A percentile compares a stretch with the other conserved stretches of the same genome.
Evolutionary conservation across 768 basidiomycete species (phyloP).

Genomic region (Phaeolepiota aurea): DNA sequence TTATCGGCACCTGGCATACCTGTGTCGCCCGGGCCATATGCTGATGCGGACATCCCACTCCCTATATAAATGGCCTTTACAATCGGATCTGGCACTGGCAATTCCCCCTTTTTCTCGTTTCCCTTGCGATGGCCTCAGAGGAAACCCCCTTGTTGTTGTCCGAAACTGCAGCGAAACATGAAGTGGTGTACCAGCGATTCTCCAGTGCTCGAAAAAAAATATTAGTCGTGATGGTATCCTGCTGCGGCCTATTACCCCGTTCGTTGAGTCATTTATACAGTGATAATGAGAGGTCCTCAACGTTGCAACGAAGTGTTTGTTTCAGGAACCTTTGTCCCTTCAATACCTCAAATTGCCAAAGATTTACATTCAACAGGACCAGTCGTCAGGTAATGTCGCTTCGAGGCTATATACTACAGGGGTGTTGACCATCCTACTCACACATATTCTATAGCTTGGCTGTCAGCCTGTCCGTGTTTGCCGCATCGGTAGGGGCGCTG

Average conservation of each 20-base stretch:
- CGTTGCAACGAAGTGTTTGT: constrained; percentile 57
- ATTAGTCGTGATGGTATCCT: constrained; percentile 51
- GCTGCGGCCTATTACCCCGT: constrained; percentile 60
- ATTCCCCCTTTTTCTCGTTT: no score
- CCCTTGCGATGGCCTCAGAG: constrained; percentile 19
- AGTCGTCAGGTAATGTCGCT: constrained; percentile 40
- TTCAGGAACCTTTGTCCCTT: constrained; percentile 61
- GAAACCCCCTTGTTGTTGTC: constrained; percentile 22
- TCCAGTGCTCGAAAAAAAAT: constrained; percentile 33
- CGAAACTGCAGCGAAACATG: constrained; percentile 11
- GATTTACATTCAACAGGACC: constrained; percentile 52
- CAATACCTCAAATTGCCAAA: constrained; percentile 62
- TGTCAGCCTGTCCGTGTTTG: constrained; percentile 2
- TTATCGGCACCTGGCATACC: no score
- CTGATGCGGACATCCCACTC: no score
- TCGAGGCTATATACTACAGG: not conserved
- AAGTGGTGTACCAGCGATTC: constrained; percentile 47
- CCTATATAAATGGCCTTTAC: no score
- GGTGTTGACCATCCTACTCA: not conserved
- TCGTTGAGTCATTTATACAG: constrained; percentile 4
- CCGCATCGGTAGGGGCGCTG: not conserved
- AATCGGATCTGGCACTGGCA: no score
- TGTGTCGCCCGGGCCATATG: no score
- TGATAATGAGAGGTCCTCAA: not conserved
- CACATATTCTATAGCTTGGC: constrained; percentile 2